phyloP scores from a whole-genome alignment of 2,329 filamentous ascomycete species.

The Fusarium phyllophilum region DNA sequence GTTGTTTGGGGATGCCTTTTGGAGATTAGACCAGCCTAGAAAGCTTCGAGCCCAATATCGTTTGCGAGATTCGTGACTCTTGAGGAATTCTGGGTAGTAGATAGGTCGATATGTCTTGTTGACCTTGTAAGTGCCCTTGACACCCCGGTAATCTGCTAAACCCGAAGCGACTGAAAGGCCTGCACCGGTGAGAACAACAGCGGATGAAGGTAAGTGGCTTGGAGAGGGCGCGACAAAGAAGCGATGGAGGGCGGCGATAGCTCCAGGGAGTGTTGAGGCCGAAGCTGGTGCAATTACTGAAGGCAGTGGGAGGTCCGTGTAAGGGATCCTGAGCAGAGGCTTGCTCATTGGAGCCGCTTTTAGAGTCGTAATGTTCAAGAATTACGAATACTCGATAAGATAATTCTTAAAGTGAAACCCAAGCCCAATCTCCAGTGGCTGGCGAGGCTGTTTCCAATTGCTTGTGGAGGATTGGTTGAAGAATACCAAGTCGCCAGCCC shows the following conservation, averaged over 20 bases:
- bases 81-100: conserved; percentile 90
- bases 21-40: conserved; percentile 86
- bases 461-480: conserved; percentile 22
- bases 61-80: conserved; percentile 84
- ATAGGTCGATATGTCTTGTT: conserved; percentile 93
- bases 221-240: conserved; percentile 76
- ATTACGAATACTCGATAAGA: background rate
- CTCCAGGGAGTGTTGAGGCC: conserved; percentile 76
- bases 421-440: background rate
- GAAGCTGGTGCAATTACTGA: conserved; percentile 78
- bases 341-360: conserved; percentile 64
- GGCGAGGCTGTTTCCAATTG: conserved; percentile 36
- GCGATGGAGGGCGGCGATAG: conserved; percentile 77
- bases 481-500: background rate
- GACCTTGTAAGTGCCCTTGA: conserved; percentile 89
- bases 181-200: conserved; percentile 76
- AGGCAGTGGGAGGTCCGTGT: conserved; percentile 81
- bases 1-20: conserved; percentile 81
- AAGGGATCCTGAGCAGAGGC: conserved; percentile 87
- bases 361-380: background rate
- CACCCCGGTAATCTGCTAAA: conserved; percentile 90
- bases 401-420: background rate
- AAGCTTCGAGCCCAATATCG: conserved; percentile 97
- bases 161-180: conserved; percentile 95
- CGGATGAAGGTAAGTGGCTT: conserved; percentile 57